Evolutionary conservation across 176 grass and related monocot genomes (phyloP).

Genomic region (Avena sativa): DNA sequence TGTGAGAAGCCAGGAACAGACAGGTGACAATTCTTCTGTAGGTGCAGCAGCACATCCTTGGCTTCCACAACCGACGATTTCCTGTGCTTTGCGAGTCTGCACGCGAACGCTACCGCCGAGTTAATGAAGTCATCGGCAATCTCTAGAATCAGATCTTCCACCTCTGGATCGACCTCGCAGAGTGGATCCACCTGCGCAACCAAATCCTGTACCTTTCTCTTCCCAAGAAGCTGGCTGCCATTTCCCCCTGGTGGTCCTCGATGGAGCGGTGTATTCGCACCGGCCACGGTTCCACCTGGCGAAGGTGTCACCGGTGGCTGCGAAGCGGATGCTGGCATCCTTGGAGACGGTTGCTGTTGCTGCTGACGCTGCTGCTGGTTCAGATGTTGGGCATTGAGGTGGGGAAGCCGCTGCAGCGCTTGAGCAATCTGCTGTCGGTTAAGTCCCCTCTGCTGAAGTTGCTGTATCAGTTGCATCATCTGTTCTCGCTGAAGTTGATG

Average conservation of each 20-base stretch:
- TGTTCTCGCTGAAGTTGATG: constrained; percentile 76
- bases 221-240: constrained; percentile 71
- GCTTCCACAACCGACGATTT: constrained; percentile 86
- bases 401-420: constrained; percentile 66
- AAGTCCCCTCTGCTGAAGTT: constrained; percentile 68
- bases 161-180: constrained; percentile 66
- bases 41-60: constrained; percentile 89
- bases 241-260: constrained; percentile 60
- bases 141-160: constrained; percentile 82
- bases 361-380: constrained; percentile 59
- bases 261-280: constrained; percentile 52
- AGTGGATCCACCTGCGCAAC: constrained; percentile 88
- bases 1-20: constrained; percentile 85
- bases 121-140: constrained; percentile 88
- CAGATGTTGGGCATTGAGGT: constrained; percentile 52
- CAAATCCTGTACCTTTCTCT: constrained; percentile 94
- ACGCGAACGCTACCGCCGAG: constrained; percentile 80
- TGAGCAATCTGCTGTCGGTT: constrained; percentile 63
- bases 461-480: constrained; percentile 59
- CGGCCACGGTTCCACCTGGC: constrained; percentile 50
- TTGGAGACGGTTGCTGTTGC: constrained; percentile 77
- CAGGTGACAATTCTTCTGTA: constrained; percentile 84
- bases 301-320: constrained; percentile 65
- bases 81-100: constrained; percentile 88
- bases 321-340: constrained; percentile 55